Evolutionary conservation across 2,329 filamentous ascomycete species (phyloP).

Genomic region (Cladosporium sp.): DNA sequence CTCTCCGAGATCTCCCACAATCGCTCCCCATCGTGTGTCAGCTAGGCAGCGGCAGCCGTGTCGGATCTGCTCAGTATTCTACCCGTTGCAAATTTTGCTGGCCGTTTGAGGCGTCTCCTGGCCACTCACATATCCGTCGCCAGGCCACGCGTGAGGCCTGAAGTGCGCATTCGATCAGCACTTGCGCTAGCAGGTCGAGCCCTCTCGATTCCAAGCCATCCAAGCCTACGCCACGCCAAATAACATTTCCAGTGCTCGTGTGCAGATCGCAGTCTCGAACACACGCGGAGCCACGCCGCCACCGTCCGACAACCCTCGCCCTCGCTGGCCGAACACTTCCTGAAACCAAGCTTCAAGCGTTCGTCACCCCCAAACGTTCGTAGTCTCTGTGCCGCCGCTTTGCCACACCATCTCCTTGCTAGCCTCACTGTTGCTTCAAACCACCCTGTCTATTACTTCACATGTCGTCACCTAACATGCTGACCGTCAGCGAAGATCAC

Average conservation of each 20-base stretch:
- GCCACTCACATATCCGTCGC: constrained; percentile 1
- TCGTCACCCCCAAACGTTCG: constrained; percentile 2
- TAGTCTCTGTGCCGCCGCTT: background rate
- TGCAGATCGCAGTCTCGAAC: constrained; percentile 1
- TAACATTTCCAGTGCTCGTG: background rate
- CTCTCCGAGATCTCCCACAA: background rate
- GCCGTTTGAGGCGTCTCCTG: background rate
- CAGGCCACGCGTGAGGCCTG: background rate
- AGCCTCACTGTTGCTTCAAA: background rate
- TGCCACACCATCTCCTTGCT: background rate
- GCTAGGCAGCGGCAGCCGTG: background rate
- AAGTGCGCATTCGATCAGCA: background rate
- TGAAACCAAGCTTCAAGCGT: constrained; percentile 7
- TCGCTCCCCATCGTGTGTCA: background rate
- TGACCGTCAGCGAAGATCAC: constrained; percentile 10
- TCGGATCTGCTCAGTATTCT: too few relatives aligned
- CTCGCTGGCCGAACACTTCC: background rate
- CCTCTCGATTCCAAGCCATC: background rate
- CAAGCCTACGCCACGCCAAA: constrained; percentile 2
- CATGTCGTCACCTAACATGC: constrained; percentile 8
- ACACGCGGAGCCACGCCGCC: background rate
- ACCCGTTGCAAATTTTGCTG: background rate
- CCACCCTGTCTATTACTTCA: background rate
- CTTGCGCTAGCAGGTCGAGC: background rate
- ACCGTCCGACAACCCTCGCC: background rate